Conservation (phyloP, 2,329 filamentous ascomycete genomes). For the Exserohilum rostratum region DNA sequence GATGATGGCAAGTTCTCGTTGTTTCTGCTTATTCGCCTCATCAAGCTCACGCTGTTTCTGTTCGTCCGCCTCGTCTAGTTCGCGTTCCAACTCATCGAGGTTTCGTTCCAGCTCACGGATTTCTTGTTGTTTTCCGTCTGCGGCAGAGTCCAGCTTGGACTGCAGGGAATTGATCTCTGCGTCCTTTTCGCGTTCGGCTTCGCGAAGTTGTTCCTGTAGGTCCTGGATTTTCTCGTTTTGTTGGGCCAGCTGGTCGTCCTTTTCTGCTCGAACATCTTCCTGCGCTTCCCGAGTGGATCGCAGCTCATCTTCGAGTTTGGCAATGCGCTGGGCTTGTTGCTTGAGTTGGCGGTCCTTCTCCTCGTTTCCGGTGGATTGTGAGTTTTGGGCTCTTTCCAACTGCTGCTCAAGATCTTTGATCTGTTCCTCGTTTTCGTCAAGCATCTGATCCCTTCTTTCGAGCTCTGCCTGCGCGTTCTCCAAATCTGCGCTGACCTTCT, state of each 20-base stretch:
- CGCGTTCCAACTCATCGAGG: slow-evolving; percentile 44
- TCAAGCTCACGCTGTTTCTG: slow-evolving; percentile 42
- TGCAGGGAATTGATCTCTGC: slow-evolving; percentile 52
- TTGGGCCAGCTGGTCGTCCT: slow-evolving; percentile 38
- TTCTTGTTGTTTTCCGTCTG: slow-evolving; percentile 51
- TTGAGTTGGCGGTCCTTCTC: slow-evolving; percentile 40
- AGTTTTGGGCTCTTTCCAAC: slow-evolving; percentile 38
- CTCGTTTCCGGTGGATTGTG: slow-evolving; percentile 34
- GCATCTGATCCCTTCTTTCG: slow-evolving; percentile 39
- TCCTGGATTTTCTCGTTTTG: slow-evolving; percentile 44
- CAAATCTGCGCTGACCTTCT: slow-evolving; percentile 44
- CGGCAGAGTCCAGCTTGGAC: slow-evolving; percentile 48
- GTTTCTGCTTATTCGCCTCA: slow-evolving; percentile 34
- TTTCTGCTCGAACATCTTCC: slow-evolving; percentile 31
- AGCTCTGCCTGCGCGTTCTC: slow-evolving; percentile 45
- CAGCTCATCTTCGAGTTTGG: slow-evolving; percentile 37
- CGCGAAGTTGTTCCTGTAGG: slow-evolving; percentile 38
- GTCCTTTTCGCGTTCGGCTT: slow-evolving; percentile 45
- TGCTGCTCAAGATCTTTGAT: slow-evolving; percentile 44
- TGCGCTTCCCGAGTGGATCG: slow-evolving; percentile 32
- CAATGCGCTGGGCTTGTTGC: slow-evolving; percentile 39
- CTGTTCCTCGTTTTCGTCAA: slow-evolving; percentile 48
- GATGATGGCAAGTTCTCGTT: slow-evolving; percentile 34
- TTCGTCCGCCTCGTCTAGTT: slow-evolving; percentile 32
- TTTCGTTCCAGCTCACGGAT: slow-evolving; percentile 57